Evolutionary conservation across 1,284 basidiomycete species (phyloP).

Genomic region (Inonotus obliquus): DNA sequence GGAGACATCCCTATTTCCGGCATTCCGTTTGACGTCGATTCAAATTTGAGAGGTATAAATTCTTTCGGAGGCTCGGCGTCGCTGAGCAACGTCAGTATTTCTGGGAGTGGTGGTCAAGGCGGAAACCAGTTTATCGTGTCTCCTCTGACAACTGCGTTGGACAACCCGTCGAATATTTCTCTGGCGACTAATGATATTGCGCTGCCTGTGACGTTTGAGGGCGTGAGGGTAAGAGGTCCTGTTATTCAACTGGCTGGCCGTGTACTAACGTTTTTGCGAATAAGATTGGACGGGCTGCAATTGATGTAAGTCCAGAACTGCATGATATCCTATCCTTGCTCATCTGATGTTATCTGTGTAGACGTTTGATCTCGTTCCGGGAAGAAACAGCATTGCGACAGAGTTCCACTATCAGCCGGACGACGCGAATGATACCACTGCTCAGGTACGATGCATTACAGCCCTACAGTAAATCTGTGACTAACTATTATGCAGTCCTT

Average conservation of each 20-base stretch:
- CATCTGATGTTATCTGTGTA: conserved; percentile 22
- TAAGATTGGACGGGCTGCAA: conserved; percentile 50
- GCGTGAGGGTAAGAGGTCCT: conserved; percentile 33
- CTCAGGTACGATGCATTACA: conserved; percentile 38
- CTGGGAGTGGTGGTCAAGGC: conserved; percentile 55
- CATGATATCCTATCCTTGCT: not conserved
- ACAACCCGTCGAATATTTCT: conserved; percentile 69
- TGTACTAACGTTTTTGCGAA: not conserved
- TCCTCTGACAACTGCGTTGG: conserved; percentile 48
- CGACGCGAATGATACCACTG: conserved; percentile 59
- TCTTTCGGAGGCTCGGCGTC: conserved; percentile 46
- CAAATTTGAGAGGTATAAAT: conserved; percentile 50
- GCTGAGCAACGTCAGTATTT: conserved; percentile 50
- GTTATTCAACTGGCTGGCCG: not conserved
- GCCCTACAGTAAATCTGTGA: not conserved
- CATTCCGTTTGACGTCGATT: conserved; percentile 59
- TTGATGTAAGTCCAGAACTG: conserved; percentile 40
- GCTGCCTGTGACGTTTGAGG: conserved; percentile 57
- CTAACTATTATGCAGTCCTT: conserved; percentile 34
- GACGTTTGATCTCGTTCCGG: conserved; percentile 56
- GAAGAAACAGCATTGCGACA: conserved; percentile 47
- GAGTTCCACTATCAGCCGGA: conserved; percentile 68
- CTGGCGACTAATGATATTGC: conserved; percentile 55
- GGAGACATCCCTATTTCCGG: conserved; percentile 64
- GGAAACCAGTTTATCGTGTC: conserved; percentile 51